Percentiles rank a stretch among this genome's conserved stretches.
These are phyloP conservation scores for Irpex sp. DNA, from an alignment of 1,284 basidiomycete species.

Conservation along the genomic window DNA sequence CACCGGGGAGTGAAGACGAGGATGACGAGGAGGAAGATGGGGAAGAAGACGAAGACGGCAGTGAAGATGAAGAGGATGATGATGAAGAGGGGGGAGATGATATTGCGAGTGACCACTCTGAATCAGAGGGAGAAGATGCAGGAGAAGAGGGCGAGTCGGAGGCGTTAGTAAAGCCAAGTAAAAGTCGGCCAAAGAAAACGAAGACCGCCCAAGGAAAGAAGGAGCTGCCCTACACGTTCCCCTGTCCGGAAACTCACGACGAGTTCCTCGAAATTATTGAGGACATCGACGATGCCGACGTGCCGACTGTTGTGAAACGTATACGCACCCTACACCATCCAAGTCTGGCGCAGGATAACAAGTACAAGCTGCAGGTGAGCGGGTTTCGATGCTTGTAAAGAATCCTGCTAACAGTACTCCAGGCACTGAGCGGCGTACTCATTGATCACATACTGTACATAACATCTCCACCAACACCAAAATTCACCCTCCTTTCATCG, in stretches of 20 bases:
- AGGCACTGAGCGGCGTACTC: constrained; percentile 80
- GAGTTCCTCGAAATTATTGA: constrained; percentile 86
- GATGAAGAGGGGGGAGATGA: constrained; percentile 29
- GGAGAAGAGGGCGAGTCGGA: constrained; percentile 43
- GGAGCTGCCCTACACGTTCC: constrained; percentile 90
- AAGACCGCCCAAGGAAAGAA: constrained; percentile 25
- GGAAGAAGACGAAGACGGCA: constrained; percentile 22
- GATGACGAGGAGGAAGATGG: constrained; percentile 22
- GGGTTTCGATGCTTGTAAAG: neutral
- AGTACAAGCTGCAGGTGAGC: constrained; percentile 82
- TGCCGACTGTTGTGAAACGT: constrained; percentile 85
- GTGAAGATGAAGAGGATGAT: constrained; percentile 22
- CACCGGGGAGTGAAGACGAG: constrained; percentile 27
- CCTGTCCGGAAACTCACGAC: constrained; percentile 83
- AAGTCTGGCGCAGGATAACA: constrained; percentile 88
- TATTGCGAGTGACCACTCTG: constrained; percentile 19
- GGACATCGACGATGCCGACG: constrained; percentile 63
- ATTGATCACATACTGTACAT: constrained; percentile 89
- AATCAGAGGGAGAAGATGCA: constrained; percentile 26
- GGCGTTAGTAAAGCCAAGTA: constrained; percentile 21
- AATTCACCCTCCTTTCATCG: constrained; percentile 58
- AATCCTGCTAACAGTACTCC: constrained; percentile 8
- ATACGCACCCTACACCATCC: constrained; percentile 92
- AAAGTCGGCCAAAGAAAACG: constrained; percentile 14
- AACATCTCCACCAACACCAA: constrained; percentile 59